These are phyloP conservation scores for Cryptococcus sp. DNA, from an alignment of 1,284 basidiomycete species.

Conservation along the genomic window DNA sequence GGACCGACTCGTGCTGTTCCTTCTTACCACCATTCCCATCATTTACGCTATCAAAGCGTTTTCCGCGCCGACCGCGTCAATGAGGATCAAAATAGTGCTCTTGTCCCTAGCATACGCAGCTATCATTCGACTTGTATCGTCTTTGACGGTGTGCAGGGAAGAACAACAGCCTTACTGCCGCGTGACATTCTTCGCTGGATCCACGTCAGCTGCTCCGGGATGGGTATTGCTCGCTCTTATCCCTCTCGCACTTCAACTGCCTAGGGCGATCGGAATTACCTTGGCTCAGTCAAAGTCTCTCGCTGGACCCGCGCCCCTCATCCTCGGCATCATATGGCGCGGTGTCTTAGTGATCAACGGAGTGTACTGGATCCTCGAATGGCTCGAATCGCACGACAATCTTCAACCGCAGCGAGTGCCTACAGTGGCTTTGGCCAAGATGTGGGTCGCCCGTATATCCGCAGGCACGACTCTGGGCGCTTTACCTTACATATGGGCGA, in stretches of 20 bases:
- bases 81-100: slow-evolving; percentile 73
- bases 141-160: slow-evolving; percentile 86
- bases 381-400: slow-evolving; percentile 60
- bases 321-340: slow-evolving; percentile 64
- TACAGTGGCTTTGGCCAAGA: slow-evolving; percentile 60
- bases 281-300: slow-evolving; percentile 72
- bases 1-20: slow-evolving; percentile 76
- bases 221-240: slow-evolving; percentile 62
- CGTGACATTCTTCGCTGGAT: slow-evolving; percentile 81
- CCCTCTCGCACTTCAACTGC: slow-evolving; percentile 63
- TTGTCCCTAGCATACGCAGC: slow-evolving; percentile 68
- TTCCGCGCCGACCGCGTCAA: slow-evolving; percentile 65
- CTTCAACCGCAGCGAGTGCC: slow-evolving; percentile 43
- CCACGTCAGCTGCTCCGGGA: slow-evolving; percentile 65
- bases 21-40: slow-evolving; percentile 63
- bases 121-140: slow-evolving; percentile 71
- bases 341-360: slow-evolving; percentile 64
- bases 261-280: slow-evolving; percentile 62
- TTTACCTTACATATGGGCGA: slow-evolving; percentile 68
- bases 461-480: slow-evolving; percentile 61
- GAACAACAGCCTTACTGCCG: slow-evolving; percentile 86
- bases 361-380: slow-evolving; percentile 77
- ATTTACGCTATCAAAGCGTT: slow-evolving; percentile 63
- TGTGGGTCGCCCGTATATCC: slow-evolving; percentile 64
- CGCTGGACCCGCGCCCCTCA: slow-evolving; percentile 67